These are phyloP conservation scores for Gossypium ekmanianum DNA, from an alignment of 345 rosid genomes.

Conservation along the genomic window DNA sequence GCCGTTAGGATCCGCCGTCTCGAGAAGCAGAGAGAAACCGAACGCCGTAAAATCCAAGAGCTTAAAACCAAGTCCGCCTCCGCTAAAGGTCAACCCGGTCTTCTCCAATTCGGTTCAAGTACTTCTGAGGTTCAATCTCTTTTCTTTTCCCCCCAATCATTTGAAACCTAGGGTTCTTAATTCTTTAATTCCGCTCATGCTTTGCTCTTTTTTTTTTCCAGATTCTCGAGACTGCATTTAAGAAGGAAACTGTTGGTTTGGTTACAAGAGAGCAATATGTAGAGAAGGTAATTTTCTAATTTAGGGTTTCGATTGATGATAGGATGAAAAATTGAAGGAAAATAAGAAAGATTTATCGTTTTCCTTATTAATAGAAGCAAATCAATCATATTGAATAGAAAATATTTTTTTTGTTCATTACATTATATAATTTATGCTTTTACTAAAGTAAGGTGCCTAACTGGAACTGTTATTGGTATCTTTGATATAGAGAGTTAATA, in stretches of 20 bases:
- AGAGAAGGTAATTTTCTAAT: conserved; percentile 68
- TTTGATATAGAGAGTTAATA: conserved; percentile 79
- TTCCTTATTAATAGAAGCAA: too few species aligned
- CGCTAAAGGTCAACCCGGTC: conserved; percentile 80
- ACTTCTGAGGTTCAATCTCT: conserved; percentile 66
- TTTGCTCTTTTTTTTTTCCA: conserved; percentile 15
- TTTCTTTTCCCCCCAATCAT: neutral
- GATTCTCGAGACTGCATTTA: conserved; percentile 97
- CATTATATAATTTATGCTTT: neutral
- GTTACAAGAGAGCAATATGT: conserved; percentile 97
- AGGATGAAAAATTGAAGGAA: too few species aligned
- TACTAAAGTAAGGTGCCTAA: neutral
- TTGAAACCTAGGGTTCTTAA: conserved; percentile 12
- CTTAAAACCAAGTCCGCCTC: conserved; percentile 84
- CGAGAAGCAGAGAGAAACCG: conserved; percentile 98
- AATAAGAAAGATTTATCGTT: too few species aligned
- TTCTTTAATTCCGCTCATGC: neutral
- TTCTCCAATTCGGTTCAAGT: conserved; percentile 94
- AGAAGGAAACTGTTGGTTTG: conserved; percentile 96
- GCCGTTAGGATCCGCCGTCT: conserved; percentile 96
- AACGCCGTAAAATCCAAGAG: conserved; percentile 95
- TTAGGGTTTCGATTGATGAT: neutral
- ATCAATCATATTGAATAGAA: too few species aligned
- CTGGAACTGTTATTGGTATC: neutral
- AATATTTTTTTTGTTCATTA: neutral